These are phyloP conservation scores for Lachancea thermotolerans DNA, from an alignment of 805 yeast species.

Conservation along the genomic window DNA sequence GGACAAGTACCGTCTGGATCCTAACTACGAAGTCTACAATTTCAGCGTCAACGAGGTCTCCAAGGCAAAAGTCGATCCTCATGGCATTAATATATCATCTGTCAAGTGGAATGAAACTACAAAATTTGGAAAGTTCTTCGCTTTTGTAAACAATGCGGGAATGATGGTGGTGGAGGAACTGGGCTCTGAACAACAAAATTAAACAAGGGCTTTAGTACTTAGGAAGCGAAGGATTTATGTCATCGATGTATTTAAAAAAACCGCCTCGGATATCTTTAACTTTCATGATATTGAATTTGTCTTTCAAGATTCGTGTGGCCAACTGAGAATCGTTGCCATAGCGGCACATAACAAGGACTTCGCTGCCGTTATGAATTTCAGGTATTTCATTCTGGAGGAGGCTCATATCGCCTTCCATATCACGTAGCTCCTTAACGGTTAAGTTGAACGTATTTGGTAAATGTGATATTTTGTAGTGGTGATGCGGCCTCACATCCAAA, in stretches of 20 bases:
- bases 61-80: conserved; percentile 38
- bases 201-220: conserved; percentile 39
- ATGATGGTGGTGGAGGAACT: conserved; percentile 25
- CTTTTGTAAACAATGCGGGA: conserved; percentile 30
- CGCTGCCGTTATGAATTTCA: conserved; percentile 16
- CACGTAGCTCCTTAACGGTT: conserved; percentile 46
- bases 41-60: conserved; percentile 24
- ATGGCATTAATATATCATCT: conserved; percentile 42
- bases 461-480: conserved; percentile 64
- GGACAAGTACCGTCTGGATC: conserved; percentile 37
- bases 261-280: conserved; percentile 79
- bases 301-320: conserved; percentile 54
- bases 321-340: conserved; percentile 87
- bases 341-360: conserved; percentile 66
- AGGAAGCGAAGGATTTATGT: conserved; percentile 56
- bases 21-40: conserved; percentile 33
- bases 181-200: conserved; percentile 4
- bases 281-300: conserved; percentile 40
- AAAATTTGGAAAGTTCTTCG: conserved; percentile 40
- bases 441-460: conserved; percentile 55
- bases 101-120: conserved; percentile 53
- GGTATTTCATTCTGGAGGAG: conserved; percentile 24
- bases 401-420: conserved; percentile 27
- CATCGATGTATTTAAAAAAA: conserved; percentile 55
- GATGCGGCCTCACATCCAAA: conserved; percentile 75